Evolutionary conservation across 768 basidiomycete genomes (phyloP), one percentile per base, ranked within the genome.

Genomic region (Obba rivulosa): DNA sequence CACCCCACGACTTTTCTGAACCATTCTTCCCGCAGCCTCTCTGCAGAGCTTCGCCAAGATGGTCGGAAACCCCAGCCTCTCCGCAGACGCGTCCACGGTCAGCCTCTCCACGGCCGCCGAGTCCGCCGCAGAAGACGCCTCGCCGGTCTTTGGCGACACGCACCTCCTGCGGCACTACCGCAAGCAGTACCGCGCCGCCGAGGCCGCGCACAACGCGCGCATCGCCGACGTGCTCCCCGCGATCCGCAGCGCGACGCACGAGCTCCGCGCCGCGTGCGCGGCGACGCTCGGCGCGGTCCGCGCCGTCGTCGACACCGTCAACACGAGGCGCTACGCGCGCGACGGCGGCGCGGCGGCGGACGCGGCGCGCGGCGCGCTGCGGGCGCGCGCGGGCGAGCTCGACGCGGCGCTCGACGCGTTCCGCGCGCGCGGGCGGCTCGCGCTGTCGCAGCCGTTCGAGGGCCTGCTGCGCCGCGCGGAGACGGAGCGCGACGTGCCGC

Each of bases 401-500:
- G 65, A 65, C 37, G 48, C 36, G 1, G 61, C 62, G 7, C 22
- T 73, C 35, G 54, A 53, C 10, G 66, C 55, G 14, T 75, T 72
- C 57, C 65, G 60, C 22, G 43, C 49, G 17, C 52, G 43, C 14
- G 60, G 65, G 16, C 69, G 76, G 8, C 55, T 66, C 34, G 52
- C 58, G 37, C 46, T 81, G 11, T 54, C 77, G 9, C 66, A 67
- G 41, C 78, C 78, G 0, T 80, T 74, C 59, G 52, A 61, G 37
- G 49, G 61, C 1, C 56, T 72, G 31, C 66, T 79, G 38, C n/a
- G 22, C 10, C 68, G 16, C 54, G 43, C 48, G n/a, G 47, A 54
- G 24, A 50, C 24, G 49, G 64, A 35, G 14, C 22, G 36, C 24
- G 46, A 47, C 38, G 43, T 64, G 10, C 70, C 72, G 8, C 59